Percentiles rank a stretch among this genome's conserved stretches.
These are phyloP conservation scores for Leucaena leucocephala DNA, from an alignment of 306 rosid genomes.

Conservation along the genomic window DNA sequence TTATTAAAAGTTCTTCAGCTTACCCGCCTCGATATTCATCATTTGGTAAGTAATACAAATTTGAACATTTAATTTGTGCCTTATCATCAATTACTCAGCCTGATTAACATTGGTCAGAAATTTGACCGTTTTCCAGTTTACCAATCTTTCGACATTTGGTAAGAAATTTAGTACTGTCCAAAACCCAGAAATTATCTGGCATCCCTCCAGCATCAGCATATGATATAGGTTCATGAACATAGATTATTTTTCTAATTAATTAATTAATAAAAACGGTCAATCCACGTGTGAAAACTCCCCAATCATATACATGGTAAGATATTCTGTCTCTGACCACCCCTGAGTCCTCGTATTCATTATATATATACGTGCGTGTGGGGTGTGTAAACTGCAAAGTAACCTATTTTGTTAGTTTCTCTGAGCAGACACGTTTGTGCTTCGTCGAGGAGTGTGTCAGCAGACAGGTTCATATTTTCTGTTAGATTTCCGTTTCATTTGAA, in stretches of 20 bases:
- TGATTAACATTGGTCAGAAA: background rate
- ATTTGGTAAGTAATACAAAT: background rate
- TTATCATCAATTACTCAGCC: background rate
- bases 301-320: background rate
- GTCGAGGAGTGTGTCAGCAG: background rate
- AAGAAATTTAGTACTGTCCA: background rate
- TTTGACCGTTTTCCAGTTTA: background rate
- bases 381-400: background rate
- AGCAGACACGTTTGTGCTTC: background rate
- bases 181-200: background rate
- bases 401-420: background rate
- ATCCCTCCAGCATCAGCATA: background rate
- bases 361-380: background rate
- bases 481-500: background rate
- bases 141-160: slow-evolving; percentile 8
- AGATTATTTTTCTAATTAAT: too few relatives aligned
- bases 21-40: too few relatives aligned
- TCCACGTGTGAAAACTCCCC: background rate
- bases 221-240: background rate
- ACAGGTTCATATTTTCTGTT: background rate
- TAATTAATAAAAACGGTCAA: background rate
- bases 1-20: background rate
- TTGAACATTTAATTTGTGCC: background rate
- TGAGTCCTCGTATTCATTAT: background rate
- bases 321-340: background rate